Base-by-base conservation (phyloP, 768 basidiomycete genomes). In the Cystobasidium tubakii region DNA sequence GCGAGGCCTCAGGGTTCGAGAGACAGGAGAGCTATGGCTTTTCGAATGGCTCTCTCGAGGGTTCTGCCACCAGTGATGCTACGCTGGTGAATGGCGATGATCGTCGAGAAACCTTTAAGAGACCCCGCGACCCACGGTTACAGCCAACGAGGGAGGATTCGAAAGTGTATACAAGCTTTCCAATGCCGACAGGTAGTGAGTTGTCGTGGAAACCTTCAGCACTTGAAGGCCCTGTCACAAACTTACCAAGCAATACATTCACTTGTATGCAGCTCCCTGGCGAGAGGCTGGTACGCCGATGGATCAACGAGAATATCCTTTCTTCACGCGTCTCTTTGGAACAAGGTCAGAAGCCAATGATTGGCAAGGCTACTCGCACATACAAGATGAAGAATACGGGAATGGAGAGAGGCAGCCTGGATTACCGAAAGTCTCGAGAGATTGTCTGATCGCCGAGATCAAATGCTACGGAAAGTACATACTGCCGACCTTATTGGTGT, bases 1-100 rank as follows among this genome's bases (percentile, higher is more conserved):
- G 39, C n/a, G 27, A 55, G 75, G 0, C 86, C 91, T 27, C 85
- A 89, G 21, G 95, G 92, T 78, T 91, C 92, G 0, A 85, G 97
- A 80, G 95, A 97, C 83, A 91, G 92, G 9, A 87, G 87, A 63
- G 88, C 89, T 55, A 95, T 98, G 92, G 95, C 97, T 77, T 91
- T 90, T 44, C 94, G 97, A 92, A 95, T 97, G 43, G 43, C 13
- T 23, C 55, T n/a, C 25, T 10, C 31, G 69, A 60, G 33, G 13
- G 15, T 23, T 25, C 27, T 36, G 9, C 27, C 4, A 42, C 63
- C 6, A 65, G 63, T 29, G 63, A 65, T 42, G 39, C 34, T 23
- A 65, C 63, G 27, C 63, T 65, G 10, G 63, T 65, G 13, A 36
- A 42, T 43, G 17, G 17, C 21, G 25, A 12, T 25, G 33, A 43